Conservation (phyloP, 2,329 filamentous ascomycete species). For the Lachnellula occidentalis region DNA sequence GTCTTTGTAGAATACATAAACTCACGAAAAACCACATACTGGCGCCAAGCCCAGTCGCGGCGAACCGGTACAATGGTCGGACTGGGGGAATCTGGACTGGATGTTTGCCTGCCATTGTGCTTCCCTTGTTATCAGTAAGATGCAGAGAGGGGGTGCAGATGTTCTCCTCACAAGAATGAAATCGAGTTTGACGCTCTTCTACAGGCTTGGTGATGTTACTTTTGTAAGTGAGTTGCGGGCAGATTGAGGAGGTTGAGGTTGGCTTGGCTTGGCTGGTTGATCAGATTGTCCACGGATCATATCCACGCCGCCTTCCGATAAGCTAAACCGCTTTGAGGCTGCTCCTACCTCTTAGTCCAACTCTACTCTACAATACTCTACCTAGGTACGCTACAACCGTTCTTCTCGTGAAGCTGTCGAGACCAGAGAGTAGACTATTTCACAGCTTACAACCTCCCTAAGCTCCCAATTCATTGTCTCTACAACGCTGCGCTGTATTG, state of each 20-base stretch:
- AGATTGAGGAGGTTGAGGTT: too few relatives aligned
- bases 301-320: neutral
- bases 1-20: constrained; percentile 15
- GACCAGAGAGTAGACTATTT: too few relatives aligned
- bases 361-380: too few relatives aligned
- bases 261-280: too few relatives aligned
- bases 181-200: neutral
- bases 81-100: constrained; percentile 54
- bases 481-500: neutral
- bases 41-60: constrained; percentile 80
- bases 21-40: constrained; percentile 99
- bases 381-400: too few relatives aligned
- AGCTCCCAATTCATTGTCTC: neutral
- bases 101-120: constrained; percentile 36
- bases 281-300: neutral
- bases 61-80: constrained; percentile 72
- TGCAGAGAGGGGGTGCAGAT: neutral
- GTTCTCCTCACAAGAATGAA: neutral
- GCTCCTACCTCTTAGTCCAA: too few relatives aligned
- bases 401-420: too few relatives aligned
- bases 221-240: too few relatives aligned
- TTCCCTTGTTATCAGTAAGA: constrained; percentile 10
- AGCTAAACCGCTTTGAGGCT: neutral
- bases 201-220: neutral
- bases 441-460: neutral